Percentiles rank a stretch among this genome's conserved stretches.
Conservation (phyloP, 345 rosid genomes). For the Corchorus olitorius region DNA sequence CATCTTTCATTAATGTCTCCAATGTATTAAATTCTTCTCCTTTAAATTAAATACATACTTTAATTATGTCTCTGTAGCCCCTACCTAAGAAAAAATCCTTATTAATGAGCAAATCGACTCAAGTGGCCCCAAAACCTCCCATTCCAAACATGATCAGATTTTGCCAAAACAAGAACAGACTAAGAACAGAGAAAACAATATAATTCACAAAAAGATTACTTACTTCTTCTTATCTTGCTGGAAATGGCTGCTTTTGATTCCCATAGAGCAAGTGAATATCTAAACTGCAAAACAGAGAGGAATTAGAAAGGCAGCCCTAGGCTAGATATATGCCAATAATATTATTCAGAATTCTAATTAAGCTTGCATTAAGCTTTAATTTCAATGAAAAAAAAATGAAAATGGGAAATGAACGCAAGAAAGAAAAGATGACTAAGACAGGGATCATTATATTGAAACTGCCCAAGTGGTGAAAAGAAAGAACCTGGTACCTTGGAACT, state of each 20-base stretch:
- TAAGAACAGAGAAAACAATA: not conserved
- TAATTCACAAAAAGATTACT: not conserved
- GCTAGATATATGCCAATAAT: not conserved
- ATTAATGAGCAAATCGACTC: not conserved
- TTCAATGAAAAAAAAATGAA: not conserved
- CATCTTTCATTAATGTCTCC: no score
- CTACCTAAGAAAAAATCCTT: not conserved
- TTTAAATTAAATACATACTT: no score
- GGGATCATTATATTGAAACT: not conserved
- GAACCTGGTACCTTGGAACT: not conserved
- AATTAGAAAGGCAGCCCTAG: not conserved
- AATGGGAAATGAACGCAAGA: not conserved
- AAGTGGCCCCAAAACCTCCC: not conserved
- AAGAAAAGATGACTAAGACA: not conserved
- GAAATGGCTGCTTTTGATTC: slow-evolving; percentile 3
- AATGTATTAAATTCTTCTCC: no score
- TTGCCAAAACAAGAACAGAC: not conserved
- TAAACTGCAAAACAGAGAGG: not conserved
- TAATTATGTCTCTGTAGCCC: not conserved
- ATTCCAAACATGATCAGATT: not conserved
- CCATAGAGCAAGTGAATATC: not conserved
- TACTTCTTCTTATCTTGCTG: not conserved
- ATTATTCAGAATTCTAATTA: not conserved
- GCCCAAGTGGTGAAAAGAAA: not conserved
- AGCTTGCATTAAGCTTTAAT: not conserved